A percentile compares a stretch with the other conserved stretches of the same genome.
phyloP scores from a whole-genome alignment of 768 basidiomycete species.

The Trametes maxima region DNA sequence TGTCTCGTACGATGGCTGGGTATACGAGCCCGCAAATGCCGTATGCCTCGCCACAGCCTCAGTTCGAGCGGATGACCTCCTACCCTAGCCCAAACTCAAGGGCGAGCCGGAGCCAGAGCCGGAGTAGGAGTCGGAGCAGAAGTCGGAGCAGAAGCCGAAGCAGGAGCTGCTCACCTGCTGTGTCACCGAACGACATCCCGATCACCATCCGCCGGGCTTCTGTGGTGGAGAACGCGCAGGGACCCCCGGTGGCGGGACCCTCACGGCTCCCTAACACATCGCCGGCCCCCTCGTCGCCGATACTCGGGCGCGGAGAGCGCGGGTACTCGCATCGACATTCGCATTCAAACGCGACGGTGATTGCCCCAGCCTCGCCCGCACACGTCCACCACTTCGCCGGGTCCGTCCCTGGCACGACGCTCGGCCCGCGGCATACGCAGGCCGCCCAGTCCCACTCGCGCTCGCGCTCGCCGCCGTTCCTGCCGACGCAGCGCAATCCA shows the following conservation, averaged over 20 bases:
- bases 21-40: slow-evolving; percentile 8
- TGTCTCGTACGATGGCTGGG: slow-evolving; percentile 12
- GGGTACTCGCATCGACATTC: slow-evolving; percentile 49
- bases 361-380: slow-evolving; percentile 44
- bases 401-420: slow-evolving; percentile 24
- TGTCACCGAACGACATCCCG: slow-evolving; percentile 8
- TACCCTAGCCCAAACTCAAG: background rate
- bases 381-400: slow-evolving; percentile 22
- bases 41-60: slow-evolving; percentile 15
- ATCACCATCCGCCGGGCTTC: slow-evolving; percentile 17
- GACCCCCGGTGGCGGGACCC: slow-evolving; percentile 14
- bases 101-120: slow-evolving; percentile 1
- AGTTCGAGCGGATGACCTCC: slow-evolving; percentile 10
- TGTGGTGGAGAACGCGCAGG: background rate
- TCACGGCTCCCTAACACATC: slow-evolving; percentile 8
- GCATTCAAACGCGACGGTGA: slow-evolving; percentile 51
- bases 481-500: slow-evolving; percentile 15
- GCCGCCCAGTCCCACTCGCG: slow-evolving; percentile 14
- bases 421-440: slow-evolving; percentile 25
- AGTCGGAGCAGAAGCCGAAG: slow-evolving; percentile 5
- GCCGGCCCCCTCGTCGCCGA: slow-evolving; percentile 1
- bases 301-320: background rate
- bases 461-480: slow-evolving; percentile 25
- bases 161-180: slow-evolving; percentile 3
- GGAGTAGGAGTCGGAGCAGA: slow-evolving; percentile 10